Evolutionary conservation across 345 rosid species (phyloP).

Genomic region (Melaleuca quinquenervia): DNA sequence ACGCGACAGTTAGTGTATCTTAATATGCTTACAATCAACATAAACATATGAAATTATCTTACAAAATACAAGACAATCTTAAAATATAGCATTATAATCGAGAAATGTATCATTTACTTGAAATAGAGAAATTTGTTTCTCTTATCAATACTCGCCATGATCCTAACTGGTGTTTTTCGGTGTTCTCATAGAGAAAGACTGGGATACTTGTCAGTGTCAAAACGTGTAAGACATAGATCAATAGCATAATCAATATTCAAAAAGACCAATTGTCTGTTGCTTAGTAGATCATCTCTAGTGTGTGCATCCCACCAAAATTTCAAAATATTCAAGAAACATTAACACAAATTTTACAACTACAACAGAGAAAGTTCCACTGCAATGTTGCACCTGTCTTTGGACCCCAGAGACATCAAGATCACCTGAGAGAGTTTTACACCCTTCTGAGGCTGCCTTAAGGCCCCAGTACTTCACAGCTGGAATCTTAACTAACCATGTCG

Average conservation of each 20-base stretch:
- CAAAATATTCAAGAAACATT: not conserved
- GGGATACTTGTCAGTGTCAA: conserved; percentile 5
- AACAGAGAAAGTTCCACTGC: not conserved
- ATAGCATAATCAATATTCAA: conserved; percentile 2
- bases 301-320: not conserved
- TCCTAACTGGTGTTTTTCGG: no score
- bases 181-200: conserved; percentile 5
- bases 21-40: not conserved
- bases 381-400: not conserved
- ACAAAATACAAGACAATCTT: not conserved
- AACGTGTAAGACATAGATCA: conserved; percentile 3
- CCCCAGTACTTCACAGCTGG: not conserved
- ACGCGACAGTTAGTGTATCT: not conserved
- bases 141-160: no score
- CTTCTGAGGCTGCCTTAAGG: not conserved
- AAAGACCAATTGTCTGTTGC: not conserved
- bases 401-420: conserved; percentile 7
- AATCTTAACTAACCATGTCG: not conserved
- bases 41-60: not conserved
- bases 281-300: not conserved
- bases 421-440: conserved; percentile 4
- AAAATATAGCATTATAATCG: not conserved
- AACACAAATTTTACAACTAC: not conserved
- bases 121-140: no score
- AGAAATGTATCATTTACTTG: not conserved